These are phyloP conservation scores for Syzygium aqueum DNA, from an alignment of 345 rosid species.

Conservation along the genomic window DNA sequence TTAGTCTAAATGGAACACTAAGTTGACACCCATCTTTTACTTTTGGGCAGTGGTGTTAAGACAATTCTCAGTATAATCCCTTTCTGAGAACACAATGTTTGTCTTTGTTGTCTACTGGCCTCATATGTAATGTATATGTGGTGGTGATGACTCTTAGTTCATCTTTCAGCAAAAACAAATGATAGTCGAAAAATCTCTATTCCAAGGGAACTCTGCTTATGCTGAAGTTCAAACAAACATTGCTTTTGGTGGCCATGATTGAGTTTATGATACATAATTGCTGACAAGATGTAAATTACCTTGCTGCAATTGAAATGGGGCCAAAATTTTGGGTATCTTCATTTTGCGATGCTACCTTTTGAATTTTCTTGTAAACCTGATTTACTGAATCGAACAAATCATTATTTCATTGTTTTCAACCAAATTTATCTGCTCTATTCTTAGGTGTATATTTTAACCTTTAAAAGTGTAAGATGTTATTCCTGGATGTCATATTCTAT, in stretches of 20 bases:
- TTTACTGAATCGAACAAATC: neutral
- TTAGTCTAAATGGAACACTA: neutral
- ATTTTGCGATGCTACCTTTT: neutral
- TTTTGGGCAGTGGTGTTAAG: neutral
- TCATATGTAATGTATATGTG: neutral
- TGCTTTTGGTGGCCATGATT: neutral
- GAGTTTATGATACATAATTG: neutral
- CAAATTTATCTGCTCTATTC: neutral
- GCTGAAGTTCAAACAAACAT: neutral
- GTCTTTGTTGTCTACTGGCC: neutral
- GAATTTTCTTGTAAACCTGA: neutral
- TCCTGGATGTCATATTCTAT: neutral
- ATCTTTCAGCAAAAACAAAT: neutral
- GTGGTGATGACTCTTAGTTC: neutral
- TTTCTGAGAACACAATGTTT: neutral
- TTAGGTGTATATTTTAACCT: neutral
- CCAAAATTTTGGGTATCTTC: neutral
- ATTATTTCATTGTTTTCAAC: neutral
- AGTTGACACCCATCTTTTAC: neutral
- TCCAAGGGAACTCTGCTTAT: neutral
- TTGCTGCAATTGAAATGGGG: neutral
- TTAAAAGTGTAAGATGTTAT: neutral
- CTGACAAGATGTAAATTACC: neutral
- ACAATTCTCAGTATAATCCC: neutral
- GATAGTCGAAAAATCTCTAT: neutral